These are phyloP conservation scores for Penicillium malachiteum DNA, from an alignment of 495 filamentous ascomycete genomes.

Conservation along the genomic window DNA sequence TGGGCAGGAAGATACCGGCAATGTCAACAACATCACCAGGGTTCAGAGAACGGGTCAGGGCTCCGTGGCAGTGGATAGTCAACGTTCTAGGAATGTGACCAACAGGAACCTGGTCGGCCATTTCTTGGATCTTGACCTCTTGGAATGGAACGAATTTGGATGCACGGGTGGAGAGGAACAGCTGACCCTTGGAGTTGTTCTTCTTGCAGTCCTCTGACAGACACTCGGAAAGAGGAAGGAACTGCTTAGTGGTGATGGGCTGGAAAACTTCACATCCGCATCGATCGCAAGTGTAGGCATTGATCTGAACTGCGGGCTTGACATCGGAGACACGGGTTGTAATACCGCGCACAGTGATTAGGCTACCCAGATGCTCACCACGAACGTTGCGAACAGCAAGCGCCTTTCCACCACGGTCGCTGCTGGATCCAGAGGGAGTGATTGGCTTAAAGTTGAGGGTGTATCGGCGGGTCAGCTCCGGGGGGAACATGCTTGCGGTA, in stretches of 20 bases:
- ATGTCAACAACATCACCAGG: slow-evolving; percentile 94
- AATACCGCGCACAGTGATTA: slow-evolving; percentile 95
- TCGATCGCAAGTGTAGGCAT: slow-evolving; percentile 94
- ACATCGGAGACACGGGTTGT: slow-evolving; percentile 95
- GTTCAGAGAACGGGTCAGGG: slow-evolving; percentile 77
- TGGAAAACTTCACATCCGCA: slow-evolving; percentile 98
- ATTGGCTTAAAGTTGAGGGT: slow-evolving; percentile 93
- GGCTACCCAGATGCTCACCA: slow-evolving; percentile 84
- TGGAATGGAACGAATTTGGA: slow-evolving; percentile 98
- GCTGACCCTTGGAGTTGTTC: slow-evolving; percentile 89
- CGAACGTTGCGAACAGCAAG: slow-evolving; percentile 89
- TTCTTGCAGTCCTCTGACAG: slow-evolving; percentile 81
- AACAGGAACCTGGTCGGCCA: slow-evolving; percentile 96
- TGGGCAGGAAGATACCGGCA: slow-evolving; percentile 92
- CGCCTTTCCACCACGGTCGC: slow-evolving; percentile 66
- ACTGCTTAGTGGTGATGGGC: slow-evolving; percentile 88
- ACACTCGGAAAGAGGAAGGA: slow-evolving; percentile 79
- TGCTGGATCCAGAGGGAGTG: slow-evolving; percentile 66
- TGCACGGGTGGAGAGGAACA: slow-evolving; percentile 88
- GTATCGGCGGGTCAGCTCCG: slow-evolving; percentile 90
- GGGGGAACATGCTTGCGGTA: slow-evolving; percentile 68
- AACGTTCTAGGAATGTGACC: slow-evolving; percentile 92
- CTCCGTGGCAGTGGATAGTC: slow-evolving; percentile 87
- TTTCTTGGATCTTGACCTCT: slow-evolving; percentile 97
- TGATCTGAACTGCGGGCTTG: slow-evolving; percentile 94